Evolutionary conservation across 1,284 basidiomycete species (phyloP).

Genomic region (Binderoboletus segoi): DNA sequence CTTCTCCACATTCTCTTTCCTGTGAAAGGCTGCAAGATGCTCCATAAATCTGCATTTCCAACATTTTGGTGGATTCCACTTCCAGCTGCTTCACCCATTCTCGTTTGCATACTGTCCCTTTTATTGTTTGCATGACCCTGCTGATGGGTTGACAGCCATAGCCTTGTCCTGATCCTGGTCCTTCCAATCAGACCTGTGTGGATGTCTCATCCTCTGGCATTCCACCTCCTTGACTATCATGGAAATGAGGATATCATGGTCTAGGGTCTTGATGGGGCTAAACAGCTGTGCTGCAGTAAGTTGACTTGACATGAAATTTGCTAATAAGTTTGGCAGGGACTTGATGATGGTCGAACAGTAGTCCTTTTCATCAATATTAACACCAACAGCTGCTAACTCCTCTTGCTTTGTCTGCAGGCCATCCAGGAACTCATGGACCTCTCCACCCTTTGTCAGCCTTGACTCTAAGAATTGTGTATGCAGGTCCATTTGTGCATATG

Average conservation of each 20-base stretch:
- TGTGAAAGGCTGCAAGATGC: background rate
- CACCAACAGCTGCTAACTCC: background rate
- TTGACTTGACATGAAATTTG: background rate
- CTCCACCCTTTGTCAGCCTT: background rate
- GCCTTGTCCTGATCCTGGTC: background rate
- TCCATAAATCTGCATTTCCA: background rate
- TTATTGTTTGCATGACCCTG: background rate
- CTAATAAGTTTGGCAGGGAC: background rate
- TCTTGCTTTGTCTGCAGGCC: background rate
- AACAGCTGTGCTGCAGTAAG: background rate
- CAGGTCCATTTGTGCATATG: background rate
- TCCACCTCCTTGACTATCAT: background rate
- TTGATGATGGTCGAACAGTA: background rate
- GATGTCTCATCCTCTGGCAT: background rate
- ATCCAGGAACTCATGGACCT: background rate
- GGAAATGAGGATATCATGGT: background rate
- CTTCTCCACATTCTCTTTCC: background rate
- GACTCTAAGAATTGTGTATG: too few species aligned
- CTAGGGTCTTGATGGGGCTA: background rate
- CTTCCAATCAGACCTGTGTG: too few species aligned
- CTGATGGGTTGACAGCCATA: background rate
- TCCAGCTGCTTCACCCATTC: too few species aligned
- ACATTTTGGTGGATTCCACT: background rate
- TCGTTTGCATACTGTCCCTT: background rate
- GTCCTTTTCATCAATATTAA: background rate